Evolutionary conservation across 2,329 filamentous ascomycete species (phyloP), one percentile per base, ranked within the genome.

Genomic region (Colletotrichum higginsianum): DNA sequence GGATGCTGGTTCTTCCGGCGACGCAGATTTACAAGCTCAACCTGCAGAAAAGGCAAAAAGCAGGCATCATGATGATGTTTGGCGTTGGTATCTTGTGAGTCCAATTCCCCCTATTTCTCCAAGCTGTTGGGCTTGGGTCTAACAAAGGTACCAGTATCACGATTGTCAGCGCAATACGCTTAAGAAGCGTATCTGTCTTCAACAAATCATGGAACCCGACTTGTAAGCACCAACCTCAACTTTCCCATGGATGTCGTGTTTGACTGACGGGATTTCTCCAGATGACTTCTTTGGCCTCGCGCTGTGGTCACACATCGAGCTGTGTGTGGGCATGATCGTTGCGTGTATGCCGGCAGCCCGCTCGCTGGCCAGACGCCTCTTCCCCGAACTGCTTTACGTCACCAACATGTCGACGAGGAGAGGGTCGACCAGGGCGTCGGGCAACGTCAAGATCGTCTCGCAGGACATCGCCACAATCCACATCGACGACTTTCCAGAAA

Each of bases 261-360:
- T 75, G 30, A 83, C 82, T 75, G 83, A 84, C 67, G 81, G 83
- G 23, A 82, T 2, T 4, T 1, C 3, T 0, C 5, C 13, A 71
- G 69, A 68, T 13, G 69, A 71, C 23, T 71, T 71, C 11, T 71
- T 58, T 4, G 71, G 77, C 2, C 77, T 84, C 26, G 82, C 86
- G 47, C 79, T 83, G 21, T 71, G 69, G 69, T 71, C 69, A 0
- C 69, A 71, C 18, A 71, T 68, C 1, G 69, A 71, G 6, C 21
- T 71, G 4, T 71, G 53, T 7, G 65, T 71, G 1, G 69, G 69
- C 9, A 47, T 56, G 11, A 52, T 71, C 1, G 69, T 71, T 0
- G 69, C 69, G 6, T 71, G 69, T 18, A 71, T 71, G 69, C 69
- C 69, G 3, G 69, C 69, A 11, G 65, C 69, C 52, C 65, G 69